phyloP scores from a whole-genome alignment of 257 asterid genomes.

The Solanum chaucha region DNA sequence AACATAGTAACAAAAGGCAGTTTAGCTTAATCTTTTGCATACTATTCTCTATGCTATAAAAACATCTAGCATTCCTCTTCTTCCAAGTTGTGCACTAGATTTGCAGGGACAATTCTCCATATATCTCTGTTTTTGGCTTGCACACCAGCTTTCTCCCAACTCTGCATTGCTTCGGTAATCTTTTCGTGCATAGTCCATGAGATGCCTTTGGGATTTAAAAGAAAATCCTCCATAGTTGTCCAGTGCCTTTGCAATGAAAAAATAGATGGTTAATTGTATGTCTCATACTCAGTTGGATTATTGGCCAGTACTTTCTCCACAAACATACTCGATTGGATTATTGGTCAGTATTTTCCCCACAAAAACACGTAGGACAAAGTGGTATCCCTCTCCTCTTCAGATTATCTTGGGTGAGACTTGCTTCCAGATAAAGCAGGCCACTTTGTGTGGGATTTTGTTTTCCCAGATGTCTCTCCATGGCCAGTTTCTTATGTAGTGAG shows the following conservation, averaged over 20 bases:
- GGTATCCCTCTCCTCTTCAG: neutral
- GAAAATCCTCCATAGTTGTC: neutral
- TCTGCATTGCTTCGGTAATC: neutral
- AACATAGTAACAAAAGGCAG: too few species aligned
- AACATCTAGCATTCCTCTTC: neutral
- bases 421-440: neutral
- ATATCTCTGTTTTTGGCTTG: neutral
- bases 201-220: neutral
- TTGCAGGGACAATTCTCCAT: too few species aligned
- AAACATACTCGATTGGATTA: too few species aligned
- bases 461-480: neutral
- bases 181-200: neutral
- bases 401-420: neutral
- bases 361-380: neutral
- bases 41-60: neutral
- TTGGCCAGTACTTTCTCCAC: too few species aligned
- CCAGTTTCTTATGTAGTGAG: neutral
- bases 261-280: too few species aligned
- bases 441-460: neutral
- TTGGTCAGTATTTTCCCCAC: neutral
- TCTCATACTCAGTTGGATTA: too few species aligned
- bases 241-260: neutral
- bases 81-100: neutral
- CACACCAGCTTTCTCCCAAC: neutral
- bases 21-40: neutral